Evolutionary conservation across 2,329 filamentous ascomycete species (phyloP).

Genomic region (Penicillium paneum): DNA sequence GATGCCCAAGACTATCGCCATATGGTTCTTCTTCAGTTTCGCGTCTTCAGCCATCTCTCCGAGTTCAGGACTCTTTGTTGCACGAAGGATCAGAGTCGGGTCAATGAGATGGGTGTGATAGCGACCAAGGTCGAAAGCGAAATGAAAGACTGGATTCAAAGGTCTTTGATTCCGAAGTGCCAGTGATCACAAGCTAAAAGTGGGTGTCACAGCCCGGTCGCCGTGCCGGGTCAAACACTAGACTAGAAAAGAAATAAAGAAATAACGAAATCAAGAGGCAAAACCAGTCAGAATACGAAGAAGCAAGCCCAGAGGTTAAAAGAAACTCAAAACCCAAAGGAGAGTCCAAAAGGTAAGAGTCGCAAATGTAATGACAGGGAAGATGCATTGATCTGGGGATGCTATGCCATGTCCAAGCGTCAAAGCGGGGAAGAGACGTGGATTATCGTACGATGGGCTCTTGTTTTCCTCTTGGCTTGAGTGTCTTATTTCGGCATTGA

Average conservation of each 20-base stretch:
- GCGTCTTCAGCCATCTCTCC: slow-evolving; percentile 19
- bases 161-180: neutral
- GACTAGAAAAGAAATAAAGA: neutral
- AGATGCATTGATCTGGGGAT: slow-evolving; percentile 7
- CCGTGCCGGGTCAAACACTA: neutral
- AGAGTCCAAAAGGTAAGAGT: neutral
- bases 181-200: neutral
- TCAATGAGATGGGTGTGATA: neutral
- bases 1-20: slow-evolving; percentile 34
- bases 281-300: neutral
- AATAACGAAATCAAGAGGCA: neutral
- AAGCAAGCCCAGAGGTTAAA: neutral
- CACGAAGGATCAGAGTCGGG: neutral
- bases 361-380: neutral
- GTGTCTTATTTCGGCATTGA: neutral
- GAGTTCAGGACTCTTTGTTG: neutral
- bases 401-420: slow-evolving; percentile 18
- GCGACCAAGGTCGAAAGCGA: neutral
- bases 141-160: neutral
- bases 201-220: neutral
- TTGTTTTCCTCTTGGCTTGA: neutral
- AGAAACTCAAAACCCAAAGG: neutral
- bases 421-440: slow-evolving; percentile 19
- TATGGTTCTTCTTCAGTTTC: slow-evolving; percentile 25
- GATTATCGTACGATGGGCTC: neutral